Conservation (phyloP, 2,329 filamentous ascomycete species). For the Graphiopsis chlorocephala region DNA sequence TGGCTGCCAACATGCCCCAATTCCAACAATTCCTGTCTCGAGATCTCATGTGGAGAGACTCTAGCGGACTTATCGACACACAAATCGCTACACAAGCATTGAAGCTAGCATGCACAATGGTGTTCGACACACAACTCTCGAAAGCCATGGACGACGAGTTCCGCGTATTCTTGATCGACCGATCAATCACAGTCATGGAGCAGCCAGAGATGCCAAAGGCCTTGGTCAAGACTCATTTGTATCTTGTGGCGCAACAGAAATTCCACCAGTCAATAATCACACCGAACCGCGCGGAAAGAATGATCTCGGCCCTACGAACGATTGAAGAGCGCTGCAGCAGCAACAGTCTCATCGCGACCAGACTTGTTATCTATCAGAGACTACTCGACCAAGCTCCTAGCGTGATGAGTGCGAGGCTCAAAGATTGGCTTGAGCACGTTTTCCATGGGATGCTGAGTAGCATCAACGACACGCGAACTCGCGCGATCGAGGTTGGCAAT, state of each 20-base stretch:
- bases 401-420: constrained; percentile 66
- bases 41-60: constrained; percentile 66
- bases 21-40: constrained; percentile 80
- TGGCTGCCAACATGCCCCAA: constrained; percentile 72
- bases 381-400: constrained; percentile 69
- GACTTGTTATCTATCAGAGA: constrained; percentile 74
- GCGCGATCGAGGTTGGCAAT: constrained; percentile 71
- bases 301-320: constrained; percentile 68
- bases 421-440: constrained; percentile 78
- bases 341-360: constrained; percentile 74
- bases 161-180: constrained; percentile 74
- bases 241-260: constrained; percentile 74
- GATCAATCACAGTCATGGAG: constrained; percentile 71
- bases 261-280: constrained; percentile 76
- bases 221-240: constrained; percentile 73
- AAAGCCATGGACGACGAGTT: constrained; percentile 74
- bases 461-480: constrained; percentile 70
- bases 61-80: constrained; percentile 52
- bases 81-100: constrained; percentile 75
- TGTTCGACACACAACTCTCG: constrained; percentile 70
- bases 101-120: constrained; percentile 71
- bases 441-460: constrained; percentile 78
- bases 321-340: constrained; percentile 73
- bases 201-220: constrained; percentile 70
- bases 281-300: constrained; percentile 63